Conservation (phyloP, 2,329 filamentous ascomycete species). For the Apiospora marii region DNA sequence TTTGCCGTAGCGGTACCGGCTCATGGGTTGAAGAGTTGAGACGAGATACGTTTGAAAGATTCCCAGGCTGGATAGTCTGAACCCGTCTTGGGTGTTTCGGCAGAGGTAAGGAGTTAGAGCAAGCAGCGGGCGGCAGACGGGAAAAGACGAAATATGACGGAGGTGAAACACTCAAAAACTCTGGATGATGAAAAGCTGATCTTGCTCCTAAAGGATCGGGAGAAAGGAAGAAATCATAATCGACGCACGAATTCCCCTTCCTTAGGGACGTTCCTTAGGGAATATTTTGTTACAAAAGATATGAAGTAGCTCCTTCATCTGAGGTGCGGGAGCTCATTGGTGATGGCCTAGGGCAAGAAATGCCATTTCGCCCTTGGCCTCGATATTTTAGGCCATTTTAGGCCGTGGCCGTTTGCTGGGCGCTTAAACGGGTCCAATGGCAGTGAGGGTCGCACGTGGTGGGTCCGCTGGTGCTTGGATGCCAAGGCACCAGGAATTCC, state of each 20-base stretch:
- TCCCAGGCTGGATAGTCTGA: constrained; percentile 29
- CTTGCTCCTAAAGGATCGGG: constrained; percentile 4
- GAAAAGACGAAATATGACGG: constrained; percentile 14
- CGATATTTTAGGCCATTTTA: constrained; percentile 15
- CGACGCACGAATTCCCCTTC: background rate
- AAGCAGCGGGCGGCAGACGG: constrained; percentile 22
- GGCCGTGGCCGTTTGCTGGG: constrained; percentile 16
- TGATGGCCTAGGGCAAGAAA: background rate
- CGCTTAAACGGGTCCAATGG: constrained; percentile 22
- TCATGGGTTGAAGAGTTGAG: constrained; percentile 46
- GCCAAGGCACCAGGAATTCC: constrained; percentile 10
- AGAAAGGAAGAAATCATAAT: constrained; percentile 8
- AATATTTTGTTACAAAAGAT: constrained; percentile 8
- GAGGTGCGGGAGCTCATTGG: constrained; percentile 11
- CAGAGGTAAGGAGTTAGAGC: constrained; percentile 39
- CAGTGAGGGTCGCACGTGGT: background rate
- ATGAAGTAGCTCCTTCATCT: background rate
- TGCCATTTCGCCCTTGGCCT: background rate
- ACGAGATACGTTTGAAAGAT: constrained; percentile 52
- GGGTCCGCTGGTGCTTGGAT: background rate
- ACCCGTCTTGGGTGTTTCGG: constrained; percentile 48
- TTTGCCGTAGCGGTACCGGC: too few species aligned
- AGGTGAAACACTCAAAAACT: background rate
- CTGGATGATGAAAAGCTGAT: background rate
- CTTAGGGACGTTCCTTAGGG: too few species aligned